A percentile compares a stretch with the other conserved stretches of the same genome.
Conservation (phyloP, 352 stramenopile genomes). For the Phytopythium chamaehyphon region DNA sequence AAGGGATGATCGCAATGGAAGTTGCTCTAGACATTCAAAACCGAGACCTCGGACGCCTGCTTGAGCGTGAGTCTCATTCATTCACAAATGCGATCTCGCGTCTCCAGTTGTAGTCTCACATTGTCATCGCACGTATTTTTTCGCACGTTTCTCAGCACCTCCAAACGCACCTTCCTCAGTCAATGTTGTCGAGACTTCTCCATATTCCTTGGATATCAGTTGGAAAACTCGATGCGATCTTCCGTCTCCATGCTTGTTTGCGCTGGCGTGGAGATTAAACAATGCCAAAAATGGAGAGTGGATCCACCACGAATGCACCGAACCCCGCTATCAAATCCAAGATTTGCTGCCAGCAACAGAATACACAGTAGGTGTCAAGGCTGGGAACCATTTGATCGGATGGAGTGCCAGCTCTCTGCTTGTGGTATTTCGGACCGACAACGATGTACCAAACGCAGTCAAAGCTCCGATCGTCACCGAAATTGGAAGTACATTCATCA, state of each 20-base stretch:
- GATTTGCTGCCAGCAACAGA: slow-evolving; percentile 38
- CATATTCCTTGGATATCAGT: slow-evolving; percentile 24
- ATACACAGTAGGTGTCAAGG: slow-evolving; percentile 38
- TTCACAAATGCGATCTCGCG: not conserved
- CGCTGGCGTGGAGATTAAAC: slow-evolving; percentile 31
- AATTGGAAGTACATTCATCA: slow-evolving; percentile 36
- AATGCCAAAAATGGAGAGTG: slow-evolving; percentile 12
- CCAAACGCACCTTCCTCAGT: slow-evolving; percentile 24
- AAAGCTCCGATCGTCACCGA: slow-evolving; percentile 25
- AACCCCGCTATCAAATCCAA: slow-evolving; percentile 18
- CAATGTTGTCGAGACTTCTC: slow-evolving; percentile 8
- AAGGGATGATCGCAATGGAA: slow-evolving; percentile 34
- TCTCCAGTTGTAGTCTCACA: too few relatives aligned
- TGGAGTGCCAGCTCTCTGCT: slow-evolving; percentile 30
- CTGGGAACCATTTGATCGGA: slow-evolving; percentile 38
- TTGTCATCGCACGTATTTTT: too few relatives aligned
- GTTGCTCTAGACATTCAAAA: slow-evolving; percentile 38
- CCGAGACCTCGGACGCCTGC: slow-evolving; percentile 26
- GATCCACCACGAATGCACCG: slow-evolving; percentile 17
- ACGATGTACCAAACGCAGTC: slow-evolving; percentile 40
- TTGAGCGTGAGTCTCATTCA: slow-evolving; percentile 40
- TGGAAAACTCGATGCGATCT: slow-evolving; percentile 16
- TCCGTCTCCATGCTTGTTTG: slow-evolving; percentile 27
- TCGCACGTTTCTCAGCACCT: slow-evolving; percentile 15
- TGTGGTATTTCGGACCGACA: slow-evolving; percentile 25